These are phyloP conservation scores for Boletus patriciae DNA, from an alignment of 768 basidiomycete genomes.

Conservation along the genomic window DNA sequence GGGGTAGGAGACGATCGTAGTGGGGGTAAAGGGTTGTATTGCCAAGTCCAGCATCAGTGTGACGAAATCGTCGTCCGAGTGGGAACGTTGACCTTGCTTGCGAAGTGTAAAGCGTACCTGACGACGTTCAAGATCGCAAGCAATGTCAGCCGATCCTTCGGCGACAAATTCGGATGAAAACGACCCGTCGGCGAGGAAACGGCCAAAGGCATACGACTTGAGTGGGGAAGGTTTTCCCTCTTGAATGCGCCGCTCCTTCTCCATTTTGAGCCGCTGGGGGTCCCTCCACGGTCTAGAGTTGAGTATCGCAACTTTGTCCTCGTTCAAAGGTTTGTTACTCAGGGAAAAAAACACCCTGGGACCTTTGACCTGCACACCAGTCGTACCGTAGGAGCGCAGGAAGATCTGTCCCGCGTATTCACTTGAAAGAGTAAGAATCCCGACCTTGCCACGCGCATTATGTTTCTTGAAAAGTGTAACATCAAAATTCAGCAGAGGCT, in stretches of 20 bases:
- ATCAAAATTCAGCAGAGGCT: constrained; percentile 35
- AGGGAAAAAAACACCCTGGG: constrained; percentile 15
- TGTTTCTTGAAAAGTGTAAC: constrained; percentile 29
- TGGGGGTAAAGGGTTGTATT: neutral
- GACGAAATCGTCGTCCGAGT: neutral
- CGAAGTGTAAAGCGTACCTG: constrained; percentile 33
- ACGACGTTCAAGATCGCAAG: constrained; percentile 38
- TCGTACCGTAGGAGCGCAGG: constrained; percentile 25
- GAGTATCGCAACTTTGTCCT: constrained; percentile 24
- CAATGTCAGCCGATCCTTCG: constrained; percentile 30
- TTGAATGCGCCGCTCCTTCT: constrained; percentile 25
- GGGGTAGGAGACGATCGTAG: constrained; percentile 23
- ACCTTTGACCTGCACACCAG: constrained; percentile 31
- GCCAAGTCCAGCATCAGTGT: neutral
- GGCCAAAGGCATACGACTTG: constrained; percentile 35
- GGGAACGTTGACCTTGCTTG: constrained; percentile 22
- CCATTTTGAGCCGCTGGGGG: constrained; percentile 24
- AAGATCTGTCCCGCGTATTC: constrained; percentile 23
- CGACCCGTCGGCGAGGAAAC: constrained; percentile 34
- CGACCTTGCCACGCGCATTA: constrained; percentile 23
- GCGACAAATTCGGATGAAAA: constrained; percentile 35
- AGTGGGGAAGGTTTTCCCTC: constrained; percentile 27
- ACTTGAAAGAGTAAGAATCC: constrained; percentile 35
- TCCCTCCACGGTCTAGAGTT: constrained; percentile 32
- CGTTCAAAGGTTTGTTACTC: constrained; percentile 27